Conservation (phyloP, 345 rosid genomes). For the Brassica juncea region DNA sequence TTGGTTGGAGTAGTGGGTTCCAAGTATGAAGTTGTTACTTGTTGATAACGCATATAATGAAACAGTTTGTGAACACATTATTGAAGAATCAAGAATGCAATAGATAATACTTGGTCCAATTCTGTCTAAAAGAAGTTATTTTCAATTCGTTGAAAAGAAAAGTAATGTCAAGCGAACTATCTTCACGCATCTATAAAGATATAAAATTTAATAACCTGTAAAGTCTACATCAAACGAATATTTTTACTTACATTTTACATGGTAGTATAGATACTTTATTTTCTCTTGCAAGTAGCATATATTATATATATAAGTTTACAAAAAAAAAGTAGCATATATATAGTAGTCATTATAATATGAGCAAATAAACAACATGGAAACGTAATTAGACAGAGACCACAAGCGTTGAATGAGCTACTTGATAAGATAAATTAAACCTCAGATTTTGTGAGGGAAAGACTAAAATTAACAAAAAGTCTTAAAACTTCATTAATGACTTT, state of each 20-base stretch:
- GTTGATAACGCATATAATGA: not conserved
- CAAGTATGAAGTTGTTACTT: not conserved
- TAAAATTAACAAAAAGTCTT: conserved; percentile 34
- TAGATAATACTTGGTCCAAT: conserved; percentile 9
- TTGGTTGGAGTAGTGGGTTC: not conserved
- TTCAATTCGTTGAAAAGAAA: not conserved
- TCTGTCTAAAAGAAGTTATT: not conserved
- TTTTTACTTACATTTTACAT: conserved; percentile 14
- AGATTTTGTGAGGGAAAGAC: conserved; percentile 19
- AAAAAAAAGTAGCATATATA: not conserved
- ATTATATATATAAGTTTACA: too few relatives aligned
- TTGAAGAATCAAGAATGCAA: not conserved
- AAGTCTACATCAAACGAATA: conserved; percentile 32
- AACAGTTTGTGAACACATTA: not conserved
- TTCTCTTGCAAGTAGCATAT: conserved; percentile 11
- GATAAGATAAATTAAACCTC: conserved; percentile 14
- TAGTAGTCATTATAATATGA: conserved; percentile 15
- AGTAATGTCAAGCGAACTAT: not conserved
- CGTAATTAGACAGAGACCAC: conserved; percentile 24
- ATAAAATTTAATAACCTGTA: not conserved
- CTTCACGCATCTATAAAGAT: conserved; percentile 19
- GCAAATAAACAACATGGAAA: conserved; percentile 2
- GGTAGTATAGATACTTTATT: not conserved
- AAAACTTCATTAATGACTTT: conserved; percentile 12
- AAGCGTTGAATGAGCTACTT: conserved; percentile 37